Conservation (phyloP, 2,329 filamentous ascomycete genomes). For the Nothophaeocryptopus gaeumannii region DNA sequence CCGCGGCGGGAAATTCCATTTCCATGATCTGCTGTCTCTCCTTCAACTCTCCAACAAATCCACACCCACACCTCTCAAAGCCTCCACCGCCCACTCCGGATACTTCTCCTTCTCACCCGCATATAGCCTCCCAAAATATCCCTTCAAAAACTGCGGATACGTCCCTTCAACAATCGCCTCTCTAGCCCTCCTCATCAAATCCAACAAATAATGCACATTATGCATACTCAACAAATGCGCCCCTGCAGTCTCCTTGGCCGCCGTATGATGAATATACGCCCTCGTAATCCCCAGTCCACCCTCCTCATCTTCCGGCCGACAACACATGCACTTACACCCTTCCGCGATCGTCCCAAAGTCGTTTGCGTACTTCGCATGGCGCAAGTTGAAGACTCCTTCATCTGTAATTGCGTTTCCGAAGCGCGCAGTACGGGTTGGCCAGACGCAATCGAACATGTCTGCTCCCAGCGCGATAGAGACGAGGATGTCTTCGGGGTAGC, state of each 20-base stretch:
- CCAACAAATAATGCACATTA: slow-evolving; percentile 89
- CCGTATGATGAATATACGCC: slow-evolving; percentile 87
- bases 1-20: too few species aligned
- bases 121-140: slow-evolving; percentile 77
- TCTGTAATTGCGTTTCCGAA: slow-evolving; percentile 93
- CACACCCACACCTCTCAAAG: slow-evolving; percentile 75
- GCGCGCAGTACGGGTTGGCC: slow-evolving; percentile 91
- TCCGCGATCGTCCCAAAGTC: slow-evolving; percentile 84
- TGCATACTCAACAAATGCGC: slow-evolving; percentile 86
- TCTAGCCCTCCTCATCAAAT: slow-evolving; percentile 73
- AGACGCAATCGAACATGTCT: slow-evolving; percentile 99
- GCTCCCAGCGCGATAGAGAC: slow-evolving; percentile 91
- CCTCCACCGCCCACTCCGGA: slow-evolving; percentile 80
- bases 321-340: slow-evolving; percentile 77
- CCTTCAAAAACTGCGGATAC: slow-evolving; percentile 72
- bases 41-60: slow-evolving; percentile 55
- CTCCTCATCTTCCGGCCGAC: slow-evolving; percentile 58
- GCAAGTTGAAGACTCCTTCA: slow-evolving; percentile 77
- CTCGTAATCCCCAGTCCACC: slow-evolving; percentile 78
- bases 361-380: slow-evolving; percentile 68
- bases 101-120: slow-evolving; percentile 60
- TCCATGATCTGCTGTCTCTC: too few species aligned
- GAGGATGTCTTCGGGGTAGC: slow-evolving; percentile 92
- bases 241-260: slow-evolving; percentile 90
- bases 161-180: slow-evolving; percentile 53